phyloP scores from a whole-genome alignment of 805 yeast species.

The Yamadazyma sp. region DNA sequence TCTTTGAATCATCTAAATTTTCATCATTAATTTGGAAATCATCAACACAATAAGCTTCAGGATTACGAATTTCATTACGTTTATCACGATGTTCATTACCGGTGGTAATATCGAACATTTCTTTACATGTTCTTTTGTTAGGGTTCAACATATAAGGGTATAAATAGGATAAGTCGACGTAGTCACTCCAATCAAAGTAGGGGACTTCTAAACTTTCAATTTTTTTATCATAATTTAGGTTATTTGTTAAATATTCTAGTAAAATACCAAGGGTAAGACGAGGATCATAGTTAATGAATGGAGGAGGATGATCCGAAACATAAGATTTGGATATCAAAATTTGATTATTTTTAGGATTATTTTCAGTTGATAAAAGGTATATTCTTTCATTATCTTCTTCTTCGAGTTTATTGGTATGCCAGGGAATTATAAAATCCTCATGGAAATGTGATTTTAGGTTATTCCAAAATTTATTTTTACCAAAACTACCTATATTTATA shows the following conservation, averaged over 20 bases:
- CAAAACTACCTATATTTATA: not conserved
- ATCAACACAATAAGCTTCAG: conserved; percentile 21
- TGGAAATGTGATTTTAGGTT: not conserved
- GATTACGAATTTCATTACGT: conserved; percentile 10
- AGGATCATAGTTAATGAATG: conserved; percentile 23
- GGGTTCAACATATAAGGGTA: conserved; percentile 14
- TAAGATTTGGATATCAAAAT: conserved; percentile 14
- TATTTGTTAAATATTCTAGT: conserved; percentile 16
- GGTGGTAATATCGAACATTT: conserved; percentile 16
- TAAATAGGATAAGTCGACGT: conserved; percentile 21
- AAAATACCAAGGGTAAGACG: conserved; percentile 24
- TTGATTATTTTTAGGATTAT: conserved; percentile 6
- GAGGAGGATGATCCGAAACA: conserved; percentile 5
- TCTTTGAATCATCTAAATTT: not conserved
- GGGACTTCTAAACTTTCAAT: conserved; percentile 14
- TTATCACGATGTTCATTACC: conserved; percentile 5
- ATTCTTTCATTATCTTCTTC: conserved; percentile 8
- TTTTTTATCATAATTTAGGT: conserved; percentile 6
- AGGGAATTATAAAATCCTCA: conserved; percentile 5
- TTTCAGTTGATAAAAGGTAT: conserved; percentile 10
- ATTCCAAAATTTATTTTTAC: not conserved
- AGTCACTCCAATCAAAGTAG: conserved; percentile 34
- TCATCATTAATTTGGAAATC: conserved; percentile 19
- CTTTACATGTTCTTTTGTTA: conserved; percentile 17
- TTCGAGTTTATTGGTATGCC: conserved; percentile 4